Evolutionary conservation across 176 grass and related monocot genomes (phyloP).

Genomic region (Puccinellia tenuiflora): DNA sequence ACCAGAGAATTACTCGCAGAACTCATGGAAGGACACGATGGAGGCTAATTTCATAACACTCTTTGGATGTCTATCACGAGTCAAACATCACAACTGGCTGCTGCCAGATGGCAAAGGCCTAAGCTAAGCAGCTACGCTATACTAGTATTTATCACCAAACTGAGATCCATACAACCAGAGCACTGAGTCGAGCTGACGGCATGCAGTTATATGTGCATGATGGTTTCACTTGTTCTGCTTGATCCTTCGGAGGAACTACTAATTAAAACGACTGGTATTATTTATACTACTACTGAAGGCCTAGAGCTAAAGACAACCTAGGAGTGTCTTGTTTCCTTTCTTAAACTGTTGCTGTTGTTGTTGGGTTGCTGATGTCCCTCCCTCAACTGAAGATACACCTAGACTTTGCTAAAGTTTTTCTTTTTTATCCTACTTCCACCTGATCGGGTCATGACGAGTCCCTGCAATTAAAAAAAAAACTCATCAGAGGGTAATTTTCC

Average conservation of each 20-base stretch:
- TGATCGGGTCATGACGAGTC: conserved; percentile 40
- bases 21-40: background rate
- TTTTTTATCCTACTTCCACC: conserved; percentile 23
- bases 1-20: background rate
- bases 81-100: background rate
- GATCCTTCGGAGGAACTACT: background rate
- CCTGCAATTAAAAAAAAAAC: conserved; percentile 19
- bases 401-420: conserved; percentile 24
- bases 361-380: conserved; percentile 8
- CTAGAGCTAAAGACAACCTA: conserved; percentile 39
- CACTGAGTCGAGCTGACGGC: background rate
- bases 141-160: background rate
- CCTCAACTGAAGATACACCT: conserved; percentile 34
- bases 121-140: background rate
- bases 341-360: conserved; percentile 26
- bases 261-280: conserved; percentile 23
- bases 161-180: background rate
- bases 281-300: conserved; percentile 14
- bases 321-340: conserved; percentile 24
- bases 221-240: background rate
- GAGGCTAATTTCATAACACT: background rate
- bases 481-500: conserved; percentile 24
- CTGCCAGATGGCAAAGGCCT: background rate
- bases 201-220: background rate
- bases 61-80: background rate